Evolutionary conservation across 352 stramenopile species (phyloP).

Genomic region (Pythium guiyangense): DNA sequence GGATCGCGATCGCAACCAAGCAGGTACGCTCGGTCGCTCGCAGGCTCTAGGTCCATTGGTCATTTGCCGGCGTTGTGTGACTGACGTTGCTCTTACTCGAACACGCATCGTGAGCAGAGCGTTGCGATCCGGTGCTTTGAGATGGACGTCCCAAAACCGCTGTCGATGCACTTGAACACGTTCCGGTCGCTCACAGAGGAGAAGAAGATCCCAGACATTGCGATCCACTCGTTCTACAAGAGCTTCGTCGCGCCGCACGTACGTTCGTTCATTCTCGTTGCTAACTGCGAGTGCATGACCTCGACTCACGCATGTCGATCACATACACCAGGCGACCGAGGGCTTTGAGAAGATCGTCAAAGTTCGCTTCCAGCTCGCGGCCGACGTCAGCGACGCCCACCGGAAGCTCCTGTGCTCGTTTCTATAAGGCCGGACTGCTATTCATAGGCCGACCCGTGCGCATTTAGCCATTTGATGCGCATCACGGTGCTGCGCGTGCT

Average conservation of each 20-base stretch:
- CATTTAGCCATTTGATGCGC: background rate
- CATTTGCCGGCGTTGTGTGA: background rate
- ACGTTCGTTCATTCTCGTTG: background rate
- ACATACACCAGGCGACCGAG: constrained; percentile 41
- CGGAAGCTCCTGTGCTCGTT: constrained; percentile 51
- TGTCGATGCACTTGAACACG: constrained; percentile 83
- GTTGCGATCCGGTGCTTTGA: constrained; percentile 67
- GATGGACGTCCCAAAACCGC: constrained; percentile 71
- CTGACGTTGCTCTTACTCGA: background rate
- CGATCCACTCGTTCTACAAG: constrained; percentile 88
- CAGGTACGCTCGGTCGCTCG: constrained; percentile 24
- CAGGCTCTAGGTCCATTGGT: no score
- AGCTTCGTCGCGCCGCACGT: constrained; percentile 52
- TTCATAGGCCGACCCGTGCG: background rate
- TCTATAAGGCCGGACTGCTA: constrained; percentile 26
- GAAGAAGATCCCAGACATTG: constrained; percentile 80
- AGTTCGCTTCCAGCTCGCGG: constrained; percentile 51
- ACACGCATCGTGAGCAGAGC: constrained; percentile 19
- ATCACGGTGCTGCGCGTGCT: no score
- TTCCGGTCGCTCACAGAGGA: constrained; percentile 69
- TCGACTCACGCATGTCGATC: background rate
- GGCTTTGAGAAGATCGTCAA: constrained; percentile 71
- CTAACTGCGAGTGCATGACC: no score
- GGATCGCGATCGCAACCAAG: constrained; percentile 64
- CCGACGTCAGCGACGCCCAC: constrained; percentile 24